These are phyloP conservation scores for Alternaria incomplexa DNA, from an alignment of 2,329 filamentous ascomycete genomes.

Conservation along the genomic window DNA sequence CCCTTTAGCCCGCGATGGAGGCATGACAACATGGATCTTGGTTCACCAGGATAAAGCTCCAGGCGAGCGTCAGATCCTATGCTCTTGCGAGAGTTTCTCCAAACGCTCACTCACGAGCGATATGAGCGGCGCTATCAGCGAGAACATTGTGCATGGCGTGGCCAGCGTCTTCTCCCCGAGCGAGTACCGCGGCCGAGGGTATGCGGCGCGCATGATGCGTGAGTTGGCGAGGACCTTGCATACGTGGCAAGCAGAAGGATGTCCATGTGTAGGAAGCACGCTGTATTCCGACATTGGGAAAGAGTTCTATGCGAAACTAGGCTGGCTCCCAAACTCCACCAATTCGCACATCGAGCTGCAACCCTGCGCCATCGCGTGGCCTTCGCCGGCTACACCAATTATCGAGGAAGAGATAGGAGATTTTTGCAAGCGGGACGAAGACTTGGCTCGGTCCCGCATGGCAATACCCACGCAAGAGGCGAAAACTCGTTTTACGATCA, in stretches of 20 bases:
- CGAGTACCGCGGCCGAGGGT: conserved; percentile 70
- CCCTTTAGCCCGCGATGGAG: conserved; percentile 62
- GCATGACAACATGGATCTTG: conserved; percentile 62
- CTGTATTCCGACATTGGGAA: conserved; percentile 86
- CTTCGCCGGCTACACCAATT: neutral
- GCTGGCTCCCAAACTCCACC: conserved; percentile 75
- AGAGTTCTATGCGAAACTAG: conserved; percentile 74
- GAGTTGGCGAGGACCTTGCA: conserved; percentile 63
- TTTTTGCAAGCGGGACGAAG: conserved; percentile 59
- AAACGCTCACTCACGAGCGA: neutral
- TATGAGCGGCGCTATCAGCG: conserved; percentile 53
- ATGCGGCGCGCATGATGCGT: conserved; percentile 76
- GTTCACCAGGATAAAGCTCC: conserved; percentile 51
- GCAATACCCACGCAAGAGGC: conserved; percentile 38
- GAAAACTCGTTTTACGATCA: conserved; percentile 64
- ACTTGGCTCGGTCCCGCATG: conserved; percentile 61
- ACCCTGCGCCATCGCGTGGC: conserved; percentile 14
- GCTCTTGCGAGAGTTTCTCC: conserved; percentile 54
- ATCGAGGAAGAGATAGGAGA: neutral
- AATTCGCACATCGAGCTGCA: conserved; percentile 69
- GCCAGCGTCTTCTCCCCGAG: conserved; percentile 75
- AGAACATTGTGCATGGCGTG: conserved; percentile 72
- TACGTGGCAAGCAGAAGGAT: conserved; percentile 52
- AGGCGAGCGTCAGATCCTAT: conserved; percentile 54
- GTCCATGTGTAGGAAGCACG: conserved; percentile 67